Evolutionary conservation across 2,329 filamentous ascomycete species (phyloP).

Genomic region (Aureobasidium leucospermi): DNA sequence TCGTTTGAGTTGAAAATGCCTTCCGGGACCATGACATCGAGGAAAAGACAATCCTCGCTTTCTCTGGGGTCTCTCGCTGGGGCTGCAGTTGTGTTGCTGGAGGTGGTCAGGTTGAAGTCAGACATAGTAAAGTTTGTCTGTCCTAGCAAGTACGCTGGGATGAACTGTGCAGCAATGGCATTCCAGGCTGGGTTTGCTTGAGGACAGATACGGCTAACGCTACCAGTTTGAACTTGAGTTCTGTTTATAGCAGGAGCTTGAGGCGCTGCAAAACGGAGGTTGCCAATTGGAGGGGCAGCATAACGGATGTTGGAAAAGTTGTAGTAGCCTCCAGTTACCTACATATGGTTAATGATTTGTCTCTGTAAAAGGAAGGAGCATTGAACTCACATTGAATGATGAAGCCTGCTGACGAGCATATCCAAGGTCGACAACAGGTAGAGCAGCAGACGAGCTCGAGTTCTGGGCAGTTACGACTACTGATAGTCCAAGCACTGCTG

Average conservation of each 20-base stretch:
- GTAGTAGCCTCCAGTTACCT: constrained; percentile 20
- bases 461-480: constrained; percentile 5
- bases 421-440: constrained; percentile 46
- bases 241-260: constrained; percentile 36
- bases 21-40: constrained; percentile 33
- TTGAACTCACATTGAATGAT: constrained; percentile 34
- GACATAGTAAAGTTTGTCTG: constrained; percentile 20
- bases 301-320: constrained; percentile 50
- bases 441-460: constrained; percentile 1
- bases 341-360: not conserved
- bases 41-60: constrained; percentile 35
- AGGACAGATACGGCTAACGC: constrained; percentile 36
- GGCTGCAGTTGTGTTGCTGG: constrained; percentile 9
- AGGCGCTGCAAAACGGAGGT: constrained; percentile 45
- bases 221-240: constrained; percentile 39
- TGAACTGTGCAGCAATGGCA: constrained; percentile 26
- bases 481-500: not conserved
- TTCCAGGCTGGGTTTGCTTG: constrained; percentile 42
- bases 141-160: constrained; percentile 26
- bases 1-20: constrained; percentile 26
- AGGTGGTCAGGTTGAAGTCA: constrained; percentile 15
- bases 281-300: constrained; percentile 45
- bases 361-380: not conserved
- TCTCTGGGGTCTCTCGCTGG: constrained; percentile 21
- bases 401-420: constrained; percentile 46